Base-by-base conservation (phyloP, 228 moss, liverwort and hornwort species). In the Sphagnum magellanicum region DNA sequence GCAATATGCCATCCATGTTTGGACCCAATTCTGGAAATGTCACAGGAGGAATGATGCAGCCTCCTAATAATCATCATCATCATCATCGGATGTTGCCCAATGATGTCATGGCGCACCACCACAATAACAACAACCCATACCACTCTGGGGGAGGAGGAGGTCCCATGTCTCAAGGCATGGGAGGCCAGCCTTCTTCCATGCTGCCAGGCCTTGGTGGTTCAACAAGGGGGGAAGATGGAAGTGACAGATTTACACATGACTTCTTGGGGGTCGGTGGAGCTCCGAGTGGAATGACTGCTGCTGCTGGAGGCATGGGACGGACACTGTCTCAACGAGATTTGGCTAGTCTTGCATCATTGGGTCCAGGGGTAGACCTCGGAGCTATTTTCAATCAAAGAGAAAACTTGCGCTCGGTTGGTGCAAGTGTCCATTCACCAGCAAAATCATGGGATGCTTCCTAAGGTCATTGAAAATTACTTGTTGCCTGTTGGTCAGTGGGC, bases 191-290 rank as follows among this genome's bases (percentile, higher is more conserved):
- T 15, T 78, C 87, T 4, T 76, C 92, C 78, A 76, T 93, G 71
- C 79, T 86, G 73, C 86, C 84, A 14, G 82, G 80, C 67, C 67
- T 85, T 65, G 88, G 88, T 64, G 91, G 88, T 63, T 64, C 84
- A 59, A 81, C 86, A 13, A 84, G 93, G 61, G 74, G 88, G 65
- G 97, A 98, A 73, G 97, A 98, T 82, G 93, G 91, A 70, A 84
- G 91, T 80, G 91, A 93, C 83, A 86, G 87, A 77, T 89, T 91
- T 71, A 98, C 97, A 72, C 88, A 91, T 77, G 97, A 97, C 78
- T 97, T 97, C 82, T 80, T 97, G 83, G 97, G 97, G 65, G 97
- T 97, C 76, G 93, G 91, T 84, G 88, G 92, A 63, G 90, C 88
- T 50, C 32, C 32, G 32, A 80, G 82, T 64, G 82, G 79, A 13